Evolutionary conservation across 2,329 filamentous ascomycete genomes (phyloP).

Genomic region (Thermothelomyces thermophilus): DNA sequence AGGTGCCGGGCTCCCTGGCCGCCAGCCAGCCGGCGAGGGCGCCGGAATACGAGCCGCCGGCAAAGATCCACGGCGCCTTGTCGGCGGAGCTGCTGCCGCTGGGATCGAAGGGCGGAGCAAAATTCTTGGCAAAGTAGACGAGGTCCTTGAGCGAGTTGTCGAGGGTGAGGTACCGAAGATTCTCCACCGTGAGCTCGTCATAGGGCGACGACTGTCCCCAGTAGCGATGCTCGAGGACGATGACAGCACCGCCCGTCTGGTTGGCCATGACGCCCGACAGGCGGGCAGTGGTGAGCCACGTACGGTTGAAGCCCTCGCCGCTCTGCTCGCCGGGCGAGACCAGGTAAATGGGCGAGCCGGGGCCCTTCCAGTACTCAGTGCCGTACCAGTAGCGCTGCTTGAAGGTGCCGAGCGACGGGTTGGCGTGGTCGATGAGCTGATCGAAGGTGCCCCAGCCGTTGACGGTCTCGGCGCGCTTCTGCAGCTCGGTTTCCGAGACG

Average conservation of each 20-base stretch:
- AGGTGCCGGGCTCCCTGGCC: slow-evolving; percentile 45
- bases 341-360: slow-evolving; percentile 35
- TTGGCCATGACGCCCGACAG: slow-evolving; percentile 35
- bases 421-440: slow-evolving; percentile 37
- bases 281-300: slow-evolving; percentile 38
- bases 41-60: slow-evolving; percentile 50
- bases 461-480: slow-evolving; percentile 16
- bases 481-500: slow-evolving; percentile 6
- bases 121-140: slow-evolving; percentile 37
- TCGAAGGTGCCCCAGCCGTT: slow-evolving; percentile 30
- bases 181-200: slow-evolving; percentile 30
- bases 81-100: slow-evolving; percentile 39
- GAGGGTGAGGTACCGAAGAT: slow-evolving; percentile 36
- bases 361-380: slow-evolving; percentile 35
- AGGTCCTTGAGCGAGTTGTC: slow-evolving; percentile 37
- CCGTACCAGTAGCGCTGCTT: slow-evolving; percentile 38
- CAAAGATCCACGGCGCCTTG: slow-evolving; percentile 48
- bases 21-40: slow-evolving; percentile 49
- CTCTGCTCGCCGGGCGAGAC: slow-evolving; percentile 36
- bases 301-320: slow-evolving; percentile 30
- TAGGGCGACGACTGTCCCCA: slow-evolving; percentile 37
- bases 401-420: slow-evolving; percentile 37
- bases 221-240: slow-evolving; percentile 39
- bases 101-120: slow-evolving; percentile 44
- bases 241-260: slow-evolving; percentile 34